Percentiles rank a stretch among this genome's conserved stretches.
These are phyloP conservation scores for Camellia lanceoleosa DNA, from an alignment of 148 eudicot genomes.

Conservation along the genomic window DNA sequence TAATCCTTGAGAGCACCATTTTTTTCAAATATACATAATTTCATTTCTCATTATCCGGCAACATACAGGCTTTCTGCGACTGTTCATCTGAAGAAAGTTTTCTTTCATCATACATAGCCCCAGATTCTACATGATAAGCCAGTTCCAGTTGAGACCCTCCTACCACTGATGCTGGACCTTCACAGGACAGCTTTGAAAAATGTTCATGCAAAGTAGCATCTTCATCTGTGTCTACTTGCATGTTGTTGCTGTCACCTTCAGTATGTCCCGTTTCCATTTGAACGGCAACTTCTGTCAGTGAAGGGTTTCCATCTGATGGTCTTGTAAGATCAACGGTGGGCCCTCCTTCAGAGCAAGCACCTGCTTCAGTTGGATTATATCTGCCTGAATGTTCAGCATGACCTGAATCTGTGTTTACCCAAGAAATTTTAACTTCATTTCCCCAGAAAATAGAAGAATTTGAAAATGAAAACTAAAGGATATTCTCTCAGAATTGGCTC, in stretches of 20 bases:
- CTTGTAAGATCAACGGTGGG: neutral
- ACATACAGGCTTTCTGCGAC: neutral
- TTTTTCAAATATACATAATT: neutral
- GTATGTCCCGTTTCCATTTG: neutral
- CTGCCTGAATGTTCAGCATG: constrained; percentile 17
- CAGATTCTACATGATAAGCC: constrained; percentile 11
- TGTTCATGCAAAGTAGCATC: neutral
- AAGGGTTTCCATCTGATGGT: constrained; percentile 2
- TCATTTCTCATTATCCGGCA: constrained; percentile 1
- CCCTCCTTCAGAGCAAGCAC: constrained; percentile 14
- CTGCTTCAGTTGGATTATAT: constrained; percentile 17
- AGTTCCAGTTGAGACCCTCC: constrained; percentile 7
- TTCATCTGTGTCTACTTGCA: constrained; percentile 4
- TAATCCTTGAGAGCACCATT: neutral
- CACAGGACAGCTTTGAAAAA: constrained; percentile 2
- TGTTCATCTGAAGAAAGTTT: constrained; percentile 1
- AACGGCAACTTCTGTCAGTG: constrained; percentile 7
- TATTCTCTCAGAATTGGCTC: too few species aligned
- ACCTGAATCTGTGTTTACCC: constrained; percentile 30
- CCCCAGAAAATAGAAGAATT: neutral
- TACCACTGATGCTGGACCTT: neutral
- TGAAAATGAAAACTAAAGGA: too few species aligned
- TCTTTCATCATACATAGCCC: constrained; percentile 11
- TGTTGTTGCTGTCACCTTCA: neutral
- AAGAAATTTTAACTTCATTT: neutral